Conservation (phyloP, 2,329 filamentous ascomycete genomes). For the Clarireedia sp. region DNA sequence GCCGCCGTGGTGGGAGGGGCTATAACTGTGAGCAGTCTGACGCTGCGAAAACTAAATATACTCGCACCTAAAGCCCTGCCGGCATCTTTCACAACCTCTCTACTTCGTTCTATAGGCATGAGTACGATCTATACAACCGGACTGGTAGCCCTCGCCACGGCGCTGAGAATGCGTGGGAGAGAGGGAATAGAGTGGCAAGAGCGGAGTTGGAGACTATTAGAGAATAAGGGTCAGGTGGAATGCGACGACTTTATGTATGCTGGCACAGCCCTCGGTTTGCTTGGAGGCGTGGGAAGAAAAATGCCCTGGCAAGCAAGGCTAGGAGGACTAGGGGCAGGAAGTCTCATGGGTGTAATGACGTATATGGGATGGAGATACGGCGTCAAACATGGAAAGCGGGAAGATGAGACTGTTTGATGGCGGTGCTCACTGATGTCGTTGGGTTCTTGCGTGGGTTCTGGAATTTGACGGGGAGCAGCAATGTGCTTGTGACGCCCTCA, state of each 20-base stretch:
- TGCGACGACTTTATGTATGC: slow-evolving; percentile 47
- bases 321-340: slow-evolving; percentile 41
- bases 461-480: too few species aligned
- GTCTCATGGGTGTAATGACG: slow-evolving; percentile 40
- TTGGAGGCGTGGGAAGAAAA: slow-evolving; percentile 27
- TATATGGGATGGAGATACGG: slow-evolving; percentile 45
- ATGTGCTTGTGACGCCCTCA: too few species aligned
- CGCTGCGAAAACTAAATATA: slow-evolving; percentile 18
- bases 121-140: slow-evolving; percentile 39
- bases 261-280: slow-evolving; percentile 34
- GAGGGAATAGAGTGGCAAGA: slow-evolving; percentile 58
- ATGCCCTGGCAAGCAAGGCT: slow-evolving; percentile 32
- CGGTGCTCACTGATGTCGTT: too few species aligned
- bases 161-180: slow-evolving; percentile 44
- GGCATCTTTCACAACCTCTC: slow-evolving; percentile 27
- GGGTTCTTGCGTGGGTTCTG: too few species aligned
- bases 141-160: slow-evolving; percentile 37
- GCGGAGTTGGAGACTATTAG: slow-evolving; percentile 52
- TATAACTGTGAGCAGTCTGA: slow-evolving; percentile 30
- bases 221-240: slow-evolving; percentile 48
- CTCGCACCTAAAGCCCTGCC: slow-evolving; percentile 1
- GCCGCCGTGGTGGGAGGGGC: slow-evolving; percentile 43
- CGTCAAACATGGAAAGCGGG: slow-evolving; percentile 34
- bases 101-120: slow-evolving; percentile 40
- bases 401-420: background rate